Conservation (phyloP, 805 yeast genomes). For the Candida vartiovaarae region DNA sequence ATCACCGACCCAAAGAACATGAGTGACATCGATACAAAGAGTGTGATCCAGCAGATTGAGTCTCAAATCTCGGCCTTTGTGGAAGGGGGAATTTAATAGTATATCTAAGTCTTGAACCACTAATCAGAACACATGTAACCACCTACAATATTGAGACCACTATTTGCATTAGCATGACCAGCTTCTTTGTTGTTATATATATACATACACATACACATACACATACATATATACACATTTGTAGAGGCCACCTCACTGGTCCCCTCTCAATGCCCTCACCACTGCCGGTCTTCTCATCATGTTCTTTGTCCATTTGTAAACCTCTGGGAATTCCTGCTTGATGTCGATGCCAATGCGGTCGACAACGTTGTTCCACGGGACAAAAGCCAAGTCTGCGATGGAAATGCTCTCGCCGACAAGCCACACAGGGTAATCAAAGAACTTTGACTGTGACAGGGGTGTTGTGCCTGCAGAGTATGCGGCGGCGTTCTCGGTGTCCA, state of each 20-base stretch:
- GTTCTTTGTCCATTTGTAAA: slow-evolving; percentile 89
- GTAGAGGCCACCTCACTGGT: slow-evolving; percentile 22
- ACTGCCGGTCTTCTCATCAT: slow-evolving; percentile 97
- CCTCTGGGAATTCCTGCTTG: slow-evolving; percentile 87
- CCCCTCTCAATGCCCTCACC: slow-evolving; percentile 76
- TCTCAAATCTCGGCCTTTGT: not conserved
- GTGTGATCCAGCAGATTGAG: not conserved
- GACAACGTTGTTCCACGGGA: slow-evolving; percentile 96
- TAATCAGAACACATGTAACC: too few relatives aligned
- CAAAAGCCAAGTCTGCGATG: slow-evolving; percentile 86
- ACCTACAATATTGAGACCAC: too few relatives aligned
- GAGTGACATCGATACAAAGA: not conserved
- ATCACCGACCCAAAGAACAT: not conserved
- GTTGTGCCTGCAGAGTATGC: slow-evolving; percentile 85
- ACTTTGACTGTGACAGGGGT: slow-evolving; percentile 75
- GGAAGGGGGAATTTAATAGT: not conserved
- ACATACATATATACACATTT: not conserved
- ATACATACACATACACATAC: not conserved
- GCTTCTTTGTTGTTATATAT: not conserved
- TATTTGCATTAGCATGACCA: not conserved
- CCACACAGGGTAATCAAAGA: slow-evolving; percentile 94
- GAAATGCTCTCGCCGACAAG: slow-evolving; percentile 79
- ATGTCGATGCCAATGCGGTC: slow-evolving; percentile 87
- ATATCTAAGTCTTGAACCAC: too few relatives aligned
- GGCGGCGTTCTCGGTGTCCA: slow-evolving; percentile 82